Base-by-base conservation (phyloP, 78 protist species). In the Dictyostelium capitatum region DNA sequence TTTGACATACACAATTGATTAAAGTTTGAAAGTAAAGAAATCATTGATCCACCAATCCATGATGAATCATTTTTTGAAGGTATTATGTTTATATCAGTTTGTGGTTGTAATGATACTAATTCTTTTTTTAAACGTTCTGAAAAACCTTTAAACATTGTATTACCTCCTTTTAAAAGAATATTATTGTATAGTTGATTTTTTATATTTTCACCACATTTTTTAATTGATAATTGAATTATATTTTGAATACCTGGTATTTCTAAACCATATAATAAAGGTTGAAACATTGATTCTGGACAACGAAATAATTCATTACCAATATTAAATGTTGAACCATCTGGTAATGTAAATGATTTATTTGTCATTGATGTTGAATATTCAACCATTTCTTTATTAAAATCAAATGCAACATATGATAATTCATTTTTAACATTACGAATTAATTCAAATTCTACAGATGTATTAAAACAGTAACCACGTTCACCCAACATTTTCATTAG, bases 241-340 rank as follows among this genome's bases (percentile, higher is more conserved):
- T 75, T n/a, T 75, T 79, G 83, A 30, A 51, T 79, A 28, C 87
- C 99, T 8, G 69, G 87, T 20, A 65, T 43, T 51, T 96, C 97
- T 46, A 87, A 20, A 56, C 98, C 98, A 47, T 98, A 23, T 67
- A 96, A 10, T 15, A 90, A 46, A 2, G 98, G 98, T 80, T 89
- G 85, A 90, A 97, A 97, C 25, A 97, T 90, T 6, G 93, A 97
- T 82, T 97, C 98, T 5, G 97, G 90, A 81, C 94, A 89, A 37
- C 43, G 43, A 2, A 37, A 37, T 37, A 91, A 62, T 91, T 97
- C 97, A 48, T 53, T 25, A 54, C 97, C 97, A 23, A 97, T 46
- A 15, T 28, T 30, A 43, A 94, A 84, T 48, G 67, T 92, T 23
- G 82, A 73, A 15, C 92, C 97, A 54, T 97, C 91, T 56, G 97